A percentile compares a stretch with the other conserved stretches of the same genome.
Conservation (phyloP, 108 stramenopile genomes). For the Fragilariopsis cylindrus region DNA sequence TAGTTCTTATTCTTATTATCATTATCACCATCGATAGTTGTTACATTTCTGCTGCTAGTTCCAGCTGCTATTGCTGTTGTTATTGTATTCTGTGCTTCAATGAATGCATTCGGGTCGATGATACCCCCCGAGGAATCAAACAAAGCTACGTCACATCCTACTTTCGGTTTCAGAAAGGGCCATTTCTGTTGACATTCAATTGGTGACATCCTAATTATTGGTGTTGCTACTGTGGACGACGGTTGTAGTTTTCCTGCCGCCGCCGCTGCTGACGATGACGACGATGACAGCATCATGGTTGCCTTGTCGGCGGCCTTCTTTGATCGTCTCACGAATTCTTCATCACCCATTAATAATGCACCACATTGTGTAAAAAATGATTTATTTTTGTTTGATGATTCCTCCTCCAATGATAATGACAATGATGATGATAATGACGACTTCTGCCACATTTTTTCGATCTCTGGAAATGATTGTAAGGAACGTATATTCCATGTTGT, state of each 20-base stretch:
- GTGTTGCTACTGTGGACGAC: not conserved
- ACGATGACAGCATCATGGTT: not conserved
- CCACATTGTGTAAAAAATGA: not conserved
- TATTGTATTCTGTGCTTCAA: constrained; percentile 1
- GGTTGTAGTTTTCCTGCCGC: not conserved
- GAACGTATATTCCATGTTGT: constrained; percentile 3
- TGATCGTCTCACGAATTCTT: constrained; percentile 5
- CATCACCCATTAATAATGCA: not conserved
- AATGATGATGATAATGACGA: not conserved
- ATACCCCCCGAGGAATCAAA: constrained; percentile 1
- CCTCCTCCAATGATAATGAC: no score
- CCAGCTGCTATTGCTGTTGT: not conserved
- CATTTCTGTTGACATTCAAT: not conserved
- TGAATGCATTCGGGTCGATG: constrained; percentile 3
- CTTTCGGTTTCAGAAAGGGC: constrained; percentile 2
- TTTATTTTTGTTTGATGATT: not conserved
- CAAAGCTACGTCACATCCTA: not conserved
- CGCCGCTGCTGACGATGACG: no score
- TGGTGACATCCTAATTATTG: not conserved
- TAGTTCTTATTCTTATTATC: no score
- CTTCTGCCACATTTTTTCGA: not conserved
- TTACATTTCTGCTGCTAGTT: not conserved
- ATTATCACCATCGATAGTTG: no score
- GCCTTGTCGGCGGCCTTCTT: not conserved
- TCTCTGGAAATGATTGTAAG: not conserved